Conservation (phyloP, 352 stramenopile genomes). For the Globisporangium paddicum region DNA sequence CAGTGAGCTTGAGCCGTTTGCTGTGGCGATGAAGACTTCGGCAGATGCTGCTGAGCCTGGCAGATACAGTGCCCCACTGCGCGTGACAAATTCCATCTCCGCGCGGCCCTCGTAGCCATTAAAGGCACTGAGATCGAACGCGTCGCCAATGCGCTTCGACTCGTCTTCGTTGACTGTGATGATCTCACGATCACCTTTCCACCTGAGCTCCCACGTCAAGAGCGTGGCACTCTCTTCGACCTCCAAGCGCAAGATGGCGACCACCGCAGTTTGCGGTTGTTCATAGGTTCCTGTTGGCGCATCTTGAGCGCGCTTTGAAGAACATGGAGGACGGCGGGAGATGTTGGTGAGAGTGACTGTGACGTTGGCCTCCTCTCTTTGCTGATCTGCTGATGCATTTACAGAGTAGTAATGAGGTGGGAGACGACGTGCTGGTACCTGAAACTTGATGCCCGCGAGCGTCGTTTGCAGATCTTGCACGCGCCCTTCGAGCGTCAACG, state of each 20-base stretch:
- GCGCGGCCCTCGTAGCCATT: not conserved
- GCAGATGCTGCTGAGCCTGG: not conserved
- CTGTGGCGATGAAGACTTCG: not conserved
- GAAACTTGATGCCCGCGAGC: slow-evolving; percentile 6
- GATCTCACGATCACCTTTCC: not conserved
- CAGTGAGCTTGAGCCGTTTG: not conserved
- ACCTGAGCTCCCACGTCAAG: not conserved
- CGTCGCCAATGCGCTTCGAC: not conserved
- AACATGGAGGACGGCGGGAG: not conserved
- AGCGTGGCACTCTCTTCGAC: not conserved
- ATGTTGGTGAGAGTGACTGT: slow-evolving; percentile 10
- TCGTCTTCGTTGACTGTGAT: slow-evolving; percentile 7
- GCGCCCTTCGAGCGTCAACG: slow-evolving; percentile 4
- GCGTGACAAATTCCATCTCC: not conserved
- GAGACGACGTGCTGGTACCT: not conserved
- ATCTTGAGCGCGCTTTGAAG: not conserved
- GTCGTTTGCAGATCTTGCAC: slow-evolving; percentile 4
- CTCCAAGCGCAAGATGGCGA: slow-evolving; percentile 8
- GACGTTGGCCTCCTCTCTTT: not conserved
- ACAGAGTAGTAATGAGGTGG: not conserved
- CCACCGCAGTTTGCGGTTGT: not conserved
- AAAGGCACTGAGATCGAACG: slow-evolving; percentile 7
- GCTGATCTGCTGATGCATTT: not conserved
- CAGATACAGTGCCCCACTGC: slow-evolving; percentile 5
- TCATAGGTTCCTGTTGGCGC: not conserved